phyloP scores from a whole-genome alignment of 768 basidiomycete species.

The Podaxis rugospora region DNA sequence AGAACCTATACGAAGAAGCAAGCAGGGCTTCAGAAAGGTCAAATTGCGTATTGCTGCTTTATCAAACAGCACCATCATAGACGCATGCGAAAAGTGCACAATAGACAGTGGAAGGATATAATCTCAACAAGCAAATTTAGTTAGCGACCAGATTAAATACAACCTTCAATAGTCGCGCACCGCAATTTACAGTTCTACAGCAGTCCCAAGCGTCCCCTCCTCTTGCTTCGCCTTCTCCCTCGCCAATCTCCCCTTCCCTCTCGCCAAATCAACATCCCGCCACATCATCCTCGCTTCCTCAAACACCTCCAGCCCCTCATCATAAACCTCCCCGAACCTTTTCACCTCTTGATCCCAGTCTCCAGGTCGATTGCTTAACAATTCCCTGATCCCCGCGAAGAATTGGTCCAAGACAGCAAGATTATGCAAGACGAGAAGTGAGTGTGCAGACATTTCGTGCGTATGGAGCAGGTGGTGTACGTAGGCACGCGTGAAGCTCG shows the following conservation, averaged over 20 bases:
- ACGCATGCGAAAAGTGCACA: too few species aligned
- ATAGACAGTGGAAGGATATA: too few species aligned
- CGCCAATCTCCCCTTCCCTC: slow-evolving; percentile 72
- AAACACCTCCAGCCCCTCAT: slow-evolving; percentile 41
- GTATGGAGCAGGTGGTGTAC: slow-evolving; percentile 82
- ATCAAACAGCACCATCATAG: too few species aligned
- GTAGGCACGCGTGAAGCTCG: slow-evolving; percentile 55
- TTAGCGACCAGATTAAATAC: too few species aligned
- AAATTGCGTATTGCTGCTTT: too few species aligned
- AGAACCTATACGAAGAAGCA: too few species aligned
- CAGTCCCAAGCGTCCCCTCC: slow-evolving; percentile 11
- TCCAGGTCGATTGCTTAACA: slow-evolving; percentile 18
- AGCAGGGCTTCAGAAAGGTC: too few species aligned
- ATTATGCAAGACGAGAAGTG: slow-evolving; percentile 75
- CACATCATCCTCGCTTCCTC: slow-evolving; percentile 51
- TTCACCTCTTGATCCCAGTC: slow-evolving; percentile 42
- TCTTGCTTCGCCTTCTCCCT: slow-evolving; percentile 51
- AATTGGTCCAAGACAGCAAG: slow-evolving; percentile 62
- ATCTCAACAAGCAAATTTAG: too few species aligned
- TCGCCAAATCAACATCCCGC: slow-evolving; percentile 60
- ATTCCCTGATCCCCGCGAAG: slow-evolving; percentile 50
- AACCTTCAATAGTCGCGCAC: too few species aligned
- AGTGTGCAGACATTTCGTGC: slow-evolving; percentile 86
- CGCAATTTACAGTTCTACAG: slow-evolving; percentile 1
- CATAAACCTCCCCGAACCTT: slow-evolving; percentile 48